phyloP scores from a whole-genome alignment of 2,329 filamentous ascomycete genomes.

The Penicillium paneum region DNA sequence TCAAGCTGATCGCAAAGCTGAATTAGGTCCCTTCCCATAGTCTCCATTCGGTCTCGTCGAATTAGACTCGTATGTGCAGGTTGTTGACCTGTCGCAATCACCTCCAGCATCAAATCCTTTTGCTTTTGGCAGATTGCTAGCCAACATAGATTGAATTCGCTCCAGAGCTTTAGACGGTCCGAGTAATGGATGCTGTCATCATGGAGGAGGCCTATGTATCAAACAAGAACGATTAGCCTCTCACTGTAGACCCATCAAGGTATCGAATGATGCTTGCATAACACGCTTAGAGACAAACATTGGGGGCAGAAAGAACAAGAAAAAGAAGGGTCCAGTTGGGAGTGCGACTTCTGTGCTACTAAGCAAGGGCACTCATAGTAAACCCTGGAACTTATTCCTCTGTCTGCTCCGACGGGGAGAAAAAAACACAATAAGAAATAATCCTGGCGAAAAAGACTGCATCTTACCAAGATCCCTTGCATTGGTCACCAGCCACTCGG shows the following conservation, averaged over 20 bases:
- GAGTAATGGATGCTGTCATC: constrained; percentile 74
- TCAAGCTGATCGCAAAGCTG: constrained; percentile 82
- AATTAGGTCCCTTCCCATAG: constrained; percentile 78
- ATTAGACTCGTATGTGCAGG: constrained; percentile 62
- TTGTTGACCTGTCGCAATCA: constrained; percentile 58
- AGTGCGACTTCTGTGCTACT: constrained; percentile 15
- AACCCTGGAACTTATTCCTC: neutral
- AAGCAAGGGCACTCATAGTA: neutral
- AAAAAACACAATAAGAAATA: constrained; percentile 19
- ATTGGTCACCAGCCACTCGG: constrained; percentile 65
- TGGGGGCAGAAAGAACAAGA: neutral
- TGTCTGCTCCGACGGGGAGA: neutral
- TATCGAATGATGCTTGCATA: constrained; percentile 17
- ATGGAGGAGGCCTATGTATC: constrained; percentile 67
- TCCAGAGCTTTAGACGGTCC: constrained; percentile 82
- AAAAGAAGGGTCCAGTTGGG: constrained; percentile 13
- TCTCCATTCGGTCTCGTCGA: constrained; percentile 65
- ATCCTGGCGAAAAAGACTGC: constrained; percentile 11
- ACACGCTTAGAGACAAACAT: constrained; percentile 2
- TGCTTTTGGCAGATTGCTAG: constrained; percentile 78
- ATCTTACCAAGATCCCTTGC: constrained; percentile 64
- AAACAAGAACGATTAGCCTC: constrained; percentile 23
- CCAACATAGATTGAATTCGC: constrained; percentile 93
- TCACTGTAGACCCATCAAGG: neutral
- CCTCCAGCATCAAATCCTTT: constrained; percentile 64